Evolutionary conservation across 495 filamentous ascomycete genomes (phyloP).

Genomic region (Penicillium soppii): DNA sequence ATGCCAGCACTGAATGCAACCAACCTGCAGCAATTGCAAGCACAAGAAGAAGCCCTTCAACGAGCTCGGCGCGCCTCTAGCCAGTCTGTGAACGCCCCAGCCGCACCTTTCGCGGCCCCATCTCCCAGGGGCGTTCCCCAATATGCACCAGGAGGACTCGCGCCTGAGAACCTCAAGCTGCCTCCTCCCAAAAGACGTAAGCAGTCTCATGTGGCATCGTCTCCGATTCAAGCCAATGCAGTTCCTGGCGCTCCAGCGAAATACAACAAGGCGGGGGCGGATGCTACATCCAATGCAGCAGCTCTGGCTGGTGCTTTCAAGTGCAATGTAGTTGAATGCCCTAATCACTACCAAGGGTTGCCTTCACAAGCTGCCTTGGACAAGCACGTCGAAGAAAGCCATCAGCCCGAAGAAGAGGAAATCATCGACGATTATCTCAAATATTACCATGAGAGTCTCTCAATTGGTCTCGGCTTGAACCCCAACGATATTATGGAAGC

Average conservation of each 20-base stretch:
- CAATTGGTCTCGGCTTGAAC: constrained; percentile 36
- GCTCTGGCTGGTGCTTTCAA: constrained; percentile 35
- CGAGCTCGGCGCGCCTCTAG: constrained; percentile 52
- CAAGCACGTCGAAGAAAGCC: constrained; percentile 47
- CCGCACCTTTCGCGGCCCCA: constrained; percentile 65
- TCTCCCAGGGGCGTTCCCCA: constrained; percentile 72
- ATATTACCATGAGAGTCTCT: constrained; percentile 47
- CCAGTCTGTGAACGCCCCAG: constrained; percentile 58
- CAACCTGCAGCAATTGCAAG: constrained; percentile 60
- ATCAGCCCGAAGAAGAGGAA: constrained; percentile 42
- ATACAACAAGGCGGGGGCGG: constrained; percentile 34
- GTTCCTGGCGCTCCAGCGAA: constrained; percentile 30
- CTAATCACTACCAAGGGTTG: constrained; percentile 46
- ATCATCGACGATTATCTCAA: constrained; percentile 46
- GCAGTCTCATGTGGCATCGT: constrained; percentile 40
- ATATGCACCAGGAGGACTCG: constrained; percentile 47
- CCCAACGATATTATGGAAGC: constrained; percentile 22
- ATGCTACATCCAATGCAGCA: constrained; percentile 33
- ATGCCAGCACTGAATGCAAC: constrained; percentile 59
- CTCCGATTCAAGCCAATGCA: constrained; percentile 29
- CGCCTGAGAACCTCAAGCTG: constrained; percentile 57
- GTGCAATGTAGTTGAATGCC: constrained; percentile 46
- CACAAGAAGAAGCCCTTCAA: constrained; percentile 46
- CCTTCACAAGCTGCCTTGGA: constrained; percentile 42
- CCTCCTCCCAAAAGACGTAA: constrained; percentile 63